Conservation (phyloP, 495 filamentous ascomycete genomes). For the Talaromyces nanjingensis region DNA sequence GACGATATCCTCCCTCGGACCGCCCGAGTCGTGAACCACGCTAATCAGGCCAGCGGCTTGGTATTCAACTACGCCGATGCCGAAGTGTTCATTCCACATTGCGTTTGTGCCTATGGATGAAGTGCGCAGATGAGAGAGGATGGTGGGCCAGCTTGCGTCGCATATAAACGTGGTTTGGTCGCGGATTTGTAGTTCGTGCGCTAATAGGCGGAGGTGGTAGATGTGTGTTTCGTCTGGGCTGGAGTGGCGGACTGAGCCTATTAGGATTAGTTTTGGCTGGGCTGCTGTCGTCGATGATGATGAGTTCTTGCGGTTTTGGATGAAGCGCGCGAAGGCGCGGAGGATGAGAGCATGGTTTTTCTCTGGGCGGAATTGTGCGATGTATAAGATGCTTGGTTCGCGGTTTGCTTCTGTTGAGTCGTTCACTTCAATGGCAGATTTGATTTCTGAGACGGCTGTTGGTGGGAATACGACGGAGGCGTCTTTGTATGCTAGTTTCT, state of each 20-base stretch:
- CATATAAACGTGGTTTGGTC: conserved; percentile 79
- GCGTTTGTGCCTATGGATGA: conserved; percentile 84
- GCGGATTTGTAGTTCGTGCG: conserved; percentile 79
- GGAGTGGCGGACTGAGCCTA: conserved; percentile 80
- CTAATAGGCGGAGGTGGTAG: conserved; percentile 81
- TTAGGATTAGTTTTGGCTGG: conserved; percentile 58
- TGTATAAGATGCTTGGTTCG: conserved; percentile 71
- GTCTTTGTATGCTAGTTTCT: conserved; percentile 26
- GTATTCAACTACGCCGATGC: conserved; percentile 97
- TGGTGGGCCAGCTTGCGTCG: conserved; percentile 80
- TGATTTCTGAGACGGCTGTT: conserved; percentile 77
- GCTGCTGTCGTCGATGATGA: conserved; percentile 15
- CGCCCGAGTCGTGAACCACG: conserved; percentile 87
- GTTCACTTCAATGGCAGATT: conserved; percentile 60
- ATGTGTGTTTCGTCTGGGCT: conserved; percentile 76
- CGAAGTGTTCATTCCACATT: conserved; percentile 99
- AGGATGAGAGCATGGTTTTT: conserved; percentile 89
- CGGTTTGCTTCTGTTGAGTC: conserved; percentile 57
- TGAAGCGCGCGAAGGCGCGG: conserved; percentile 71
- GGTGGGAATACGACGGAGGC: conserved; percentile 79
- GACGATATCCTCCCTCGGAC: conserved; percentile 90
- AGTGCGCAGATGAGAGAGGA: conserved; percentile 66
- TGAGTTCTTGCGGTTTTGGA: conserved; percentile 42
- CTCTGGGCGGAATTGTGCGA: conserved; percentile 94
- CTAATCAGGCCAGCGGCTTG: conserved; percentile 88